Base-by-base conservation (phyloP, 2,329 filamentous ascomycete species). In the Calycina herbarum region DNA sequence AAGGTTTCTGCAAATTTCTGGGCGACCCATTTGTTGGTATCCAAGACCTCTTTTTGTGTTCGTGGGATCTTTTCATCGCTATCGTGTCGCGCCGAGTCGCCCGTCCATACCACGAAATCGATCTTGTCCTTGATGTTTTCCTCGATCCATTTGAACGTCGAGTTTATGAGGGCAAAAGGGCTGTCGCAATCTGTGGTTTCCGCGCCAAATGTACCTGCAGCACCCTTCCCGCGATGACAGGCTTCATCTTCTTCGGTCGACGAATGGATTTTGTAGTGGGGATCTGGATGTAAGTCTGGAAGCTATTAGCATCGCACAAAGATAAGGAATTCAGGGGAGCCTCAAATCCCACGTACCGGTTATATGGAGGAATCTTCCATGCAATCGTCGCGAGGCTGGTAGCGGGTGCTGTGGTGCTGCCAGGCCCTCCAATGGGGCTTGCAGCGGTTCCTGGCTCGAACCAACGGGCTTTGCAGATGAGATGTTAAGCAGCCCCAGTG, bases 31-130 rank as follows among this genome's bases (percentile, higher is more conserved):
- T 86, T 81, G 77, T 99, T 99, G 72, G 92, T 85, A 62, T 85
- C 80, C 17, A 94, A 80, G n/a, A 99, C 89, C 76, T 97, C 88
- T 54, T 85, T 82, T 51, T 88, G 83, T 45, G 84, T 91, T 70
- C 95, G 90, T 13, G 94, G 94, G 40, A 91, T 82, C 59, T 85
- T 79, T 76, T 94, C 91, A 76, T 97, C 93, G 77, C 90, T 94
- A 78, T 97, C 94, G 78, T 97, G 93, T 69, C 93, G 86, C 24
- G 91, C 92, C 38, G 90, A 94, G 77, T 97, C 93, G 70, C 93
- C 93, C 1, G 94, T 97, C 93, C 93, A 97, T 59, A 97, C 82
- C 60, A 97, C 89, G 76, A 97, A 97, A 77, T 97, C 93, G 69
- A 97, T 85, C 3, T 88, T 79, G 75, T 94, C 90, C 75, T 86